Base-by-base conservation (phyloP, 345 rosid species). In the Melaleuca quinquenervia region DNA sequence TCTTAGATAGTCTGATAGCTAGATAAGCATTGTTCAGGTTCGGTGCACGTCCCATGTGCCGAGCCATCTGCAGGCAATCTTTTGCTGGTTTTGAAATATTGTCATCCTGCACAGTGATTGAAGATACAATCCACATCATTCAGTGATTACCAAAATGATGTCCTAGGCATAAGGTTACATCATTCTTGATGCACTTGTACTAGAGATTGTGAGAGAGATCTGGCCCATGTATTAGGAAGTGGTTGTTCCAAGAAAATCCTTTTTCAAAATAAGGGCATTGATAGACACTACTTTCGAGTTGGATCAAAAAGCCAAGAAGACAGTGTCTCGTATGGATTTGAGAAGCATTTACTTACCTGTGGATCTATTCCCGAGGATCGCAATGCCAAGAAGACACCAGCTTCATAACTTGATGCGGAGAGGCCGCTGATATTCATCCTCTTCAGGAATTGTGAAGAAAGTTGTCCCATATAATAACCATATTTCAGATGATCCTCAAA, bases 401-500 rank as follows among this genome's bases (percentile, higher is more conserved):
- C 94, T 88, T 94, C 90, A 18, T 92, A 93, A 92, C 94, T 93
- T 48, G 94, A 94, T 4, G 89, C 93, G 3, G 94, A 88, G 82
- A 92, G 58, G 21, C 82, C 90, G 5, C 58, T 86, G 50, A 56
- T 15, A 62, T 84, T 91, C 82, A 90, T 92, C 45, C 88, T 91
- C 55, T 56, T 89, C 64, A 90, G 87, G 89, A 90, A 90, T 85
- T 88, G 93, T 5, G 52, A 82, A 49, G 92, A 93, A 8, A 91
- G 87, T 50, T 32, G 91, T 18, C 54, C 85, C 14, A 92, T 87
- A 56, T 93, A 94, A 60, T 91, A 91, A 60, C 91, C 91, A 85
- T 96, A 96, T 84, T 89, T 90, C 82, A 92, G 90, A 84, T 94
- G 97, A 90, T 95, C 95, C 86, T 91, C 93, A 3, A 86, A 82